phyloP scores from a whole-genome alignment of 768 basidiomycete species.

The Mycena belliarum region DNA sequence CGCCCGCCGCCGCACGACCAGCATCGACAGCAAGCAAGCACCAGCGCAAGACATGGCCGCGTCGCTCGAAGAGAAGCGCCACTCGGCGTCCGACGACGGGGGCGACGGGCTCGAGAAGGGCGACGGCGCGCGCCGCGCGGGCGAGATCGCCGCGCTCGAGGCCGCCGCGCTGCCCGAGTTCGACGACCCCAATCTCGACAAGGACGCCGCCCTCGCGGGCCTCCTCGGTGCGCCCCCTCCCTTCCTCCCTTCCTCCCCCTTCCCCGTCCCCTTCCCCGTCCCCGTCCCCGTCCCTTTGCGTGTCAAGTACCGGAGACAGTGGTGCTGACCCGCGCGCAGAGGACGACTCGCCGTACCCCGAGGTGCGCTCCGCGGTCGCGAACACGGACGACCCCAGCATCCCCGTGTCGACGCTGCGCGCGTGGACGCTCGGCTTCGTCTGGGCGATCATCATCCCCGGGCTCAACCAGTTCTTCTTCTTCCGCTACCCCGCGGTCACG shows the following conservation, averaged over 20 bases:
- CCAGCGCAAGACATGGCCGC: too few species aligned
- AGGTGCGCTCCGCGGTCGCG: constrained; percentile 58
- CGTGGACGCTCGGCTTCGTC: constrained; percentile 64
- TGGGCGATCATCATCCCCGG: constrained; percentile 69
- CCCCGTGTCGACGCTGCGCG: constrained; percentile 62
- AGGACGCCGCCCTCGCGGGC: constrained; percentile 43
- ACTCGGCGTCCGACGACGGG: too few species aligned
- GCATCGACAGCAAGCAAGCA: too few species aligned
- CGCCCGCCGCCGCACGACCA: too few species aligned
- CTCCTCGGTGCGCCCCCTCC: constrained; percentile 15
- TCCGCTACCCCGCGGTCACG: constrained; percentile 60
- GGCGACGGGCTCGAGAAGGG: too few species aligned
- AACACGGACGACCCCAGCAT: constrained; percentile 68
- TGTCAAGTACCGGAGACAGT: too few species aligned
- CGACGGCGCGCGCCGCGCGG: too few species aligned
- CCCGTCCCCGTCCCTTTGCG: too few species aligned
- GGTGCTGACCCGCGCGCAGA: too few species aligned
- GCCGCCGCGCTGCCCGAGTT: constrained; percentile 39
- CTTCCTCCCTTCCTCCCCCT: not conserved
- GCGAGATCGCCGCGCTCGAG: constrained; percentile 15
- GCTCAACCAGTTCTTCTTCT: constrained; percentile 77
- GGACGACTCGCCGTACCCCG: constrained; percentile 58
- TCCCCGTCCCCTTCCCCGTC: too few species aligned
- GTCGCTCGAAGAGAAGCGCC: too few species aligned
- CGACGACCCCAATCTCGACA: constrained; percentile 58